These are phyloP conservation scores for Pseudogymnoascus sp. DNA, from an alignment of 2,329 filamentous ascomycete genomes.

Conservation along the genomic window DNA sequence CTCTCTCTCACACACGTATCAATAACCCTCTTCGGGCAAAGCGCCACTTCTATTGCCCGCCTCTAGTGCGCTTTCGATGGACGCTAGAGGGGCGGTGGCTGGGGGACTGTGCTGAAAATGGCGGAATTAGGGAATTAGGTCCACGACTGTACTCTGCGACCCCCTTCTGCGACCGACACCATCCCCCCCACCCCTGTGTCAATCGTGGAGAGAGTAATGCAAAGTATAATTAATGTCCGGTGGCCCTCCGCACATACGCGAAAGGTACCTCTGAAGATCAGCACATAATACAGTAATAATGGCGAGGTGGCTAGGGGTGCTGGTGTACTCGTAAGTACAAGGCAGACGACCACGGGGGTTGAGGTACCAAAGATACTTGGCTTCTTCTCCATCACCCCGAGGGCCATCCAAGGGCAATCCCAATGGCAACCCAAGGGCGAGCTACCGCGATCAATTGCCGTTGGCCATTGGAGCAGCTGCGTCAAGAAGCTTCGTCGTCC, in stretches of 20 bases:
- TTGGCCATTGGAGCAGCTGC: background rate
- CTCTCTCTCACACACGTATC: background rate
- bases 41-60: background rate
- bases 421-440: background rate
- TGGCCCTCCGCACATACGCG: background rate
- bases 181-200: background rate
- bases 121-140: background rate
- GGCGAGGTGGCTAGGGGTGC: background rate
- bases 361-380: background rate
- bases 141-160: too few relatives aligned
- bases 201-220: background rate
- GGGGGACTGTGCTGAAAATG: background rate
- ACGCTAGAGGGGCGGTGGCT: background rate
- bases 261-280: background rate
- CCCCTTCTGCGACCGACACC: too few relatives aligned
- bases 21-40: background rate
- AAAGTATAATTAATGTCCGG: background rate
- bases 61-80: background rate
- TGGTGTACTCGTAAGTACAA: background rate
- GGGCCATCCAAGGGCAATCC: background rate
- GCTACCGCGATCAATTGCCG: background rate
- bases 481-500: background rate
- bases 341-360: background rate
- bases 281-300: constrained; percentile 1
- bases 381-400: background rate